phyloP scores from a whole-genome alignment of 148 eudicot species.

The Fallopia convolvulus region DNA sequence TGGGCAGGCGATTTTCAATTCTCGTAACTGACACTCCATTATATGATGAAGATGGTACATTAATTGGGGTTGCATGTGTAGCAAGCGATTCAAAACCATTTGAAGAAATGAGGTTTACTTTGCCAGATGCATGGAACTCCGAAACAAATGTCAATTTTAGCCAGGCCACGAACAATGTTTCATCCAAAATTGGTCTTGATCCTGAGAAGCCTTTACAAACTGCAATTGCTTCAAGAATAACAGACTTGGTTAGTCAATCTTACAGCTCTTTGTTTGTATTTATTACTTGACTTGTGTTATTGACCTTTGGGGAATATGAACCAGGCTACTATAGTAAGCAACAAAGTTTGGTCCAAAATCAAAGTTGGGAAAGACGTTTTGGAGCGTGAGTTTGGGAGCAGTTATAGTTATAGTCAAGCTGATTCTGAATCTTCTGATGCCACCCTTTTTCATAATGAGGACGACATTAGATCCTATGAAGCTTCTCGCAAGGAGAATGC shows the following conservation, averaged over 20 bases:
- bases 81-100: conserved; percentile 53
- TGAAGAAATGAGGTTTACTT: conserved; percentile 27
- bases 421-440: conserved; percentile 48
- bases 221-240: conserved; percentile 74
- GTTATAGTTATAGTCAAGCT: conserved; percentile 44
- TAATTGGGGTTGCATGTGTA: conserved; percentile 64
- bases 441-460: conserved; percentile 43
- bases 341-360: conserved; percentile 84
- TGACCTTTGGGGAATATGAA: conserved; percentile 12
- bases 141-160: conserved; percentile 32
- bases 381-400: conserved; percentile 59
- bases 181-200: conserved; percentile 73
- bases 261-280: conserved; percentile 7
- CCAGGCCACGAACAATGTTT: conserved; percentile 33
- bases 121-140: conserved; percentile 17
- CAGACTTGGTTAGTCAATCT: conserved; percentile 59
- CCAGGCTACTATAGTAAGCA: conserved; percentile 88
- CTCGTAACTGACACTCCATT: conserved; percentile 63
- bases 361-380: conserved; percentile 43
- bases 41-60: conserved; percentile 65
- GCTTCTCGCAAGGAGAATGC: conserved; percentile 65
- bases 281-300: neutral
- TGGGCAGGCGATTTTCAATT: conserved; percentile 42
- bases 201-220: conserved; percentile 85
- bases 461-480: conserved; percentile 73